phyloP scores from a whole-genome alignment of 768 basidiomycete species.

The Tubosaeta sp. region DNA sequence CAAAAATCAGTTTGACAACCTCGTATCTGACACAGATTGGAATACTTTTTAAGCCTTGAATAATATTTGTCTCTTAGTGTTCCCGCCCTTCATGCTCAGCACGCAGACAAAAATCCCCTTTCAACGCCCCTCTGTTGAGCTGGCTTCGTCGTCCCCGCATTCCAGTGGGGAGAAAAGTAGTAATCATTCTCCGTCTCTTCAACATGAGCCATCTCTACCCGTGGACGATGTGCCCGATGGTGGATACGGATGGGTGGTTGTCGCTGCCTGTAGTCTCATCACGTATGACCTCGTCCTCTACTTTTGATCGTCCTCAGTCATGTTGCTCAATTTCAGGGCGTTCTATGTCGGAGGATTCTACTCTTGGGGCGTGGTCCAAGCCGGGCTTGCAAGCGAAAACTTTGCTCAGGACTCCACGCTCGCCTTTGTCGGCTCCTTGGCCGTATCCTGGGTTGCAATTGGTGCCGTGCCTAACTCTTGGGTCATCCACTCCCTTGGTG shows the following conservation, averaged over 20 bases:
- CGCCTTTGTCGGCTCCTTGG: constrained; percentile 32
- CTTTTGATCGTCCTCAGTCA: neutral
- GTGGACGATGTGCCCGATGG: constrained; percentile 24
- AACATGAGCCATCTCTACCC: neutral
- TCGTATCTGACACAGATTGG: constrained; percentile 1
- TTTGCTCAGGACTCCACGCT: constrained; percentile 23
- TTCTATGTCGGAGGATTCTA: constrained; percentile 25
- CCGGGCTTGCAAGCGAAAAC: constrained; percentile 24
- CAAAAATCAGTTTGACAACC: neutral
- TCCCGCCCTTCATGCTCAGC: neutral
- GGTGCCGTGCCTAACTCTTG: constrained; percentile 27
- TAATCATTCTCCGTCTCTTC: neutral
- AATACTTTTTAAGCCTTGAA: neutral
- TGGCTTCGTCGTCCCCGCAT: neutral
- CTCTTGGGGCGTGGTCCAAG: constrained; percentile 32
- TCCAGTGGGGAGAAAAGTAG: neutral
- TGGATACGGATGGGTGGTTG: constrained; percentile 32
- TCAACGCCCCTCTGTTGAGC: constrained; percentile 1
- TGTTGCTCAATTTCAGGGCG: constrained; percentile 15
- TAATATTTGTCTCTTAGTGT: neutral
- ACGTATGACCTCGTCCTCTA: constrained; percentile 14
- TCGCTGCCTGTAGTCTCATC: constrained; percentile 27
- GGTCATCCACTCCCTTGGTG: constrained; percentile 29
- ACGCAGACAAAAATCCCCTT: neutral
- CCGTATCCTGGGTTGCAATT: constrained; percentile 27